Percentiles rank a stretch among this genome's conserved stretches.
phyloP scores from a whole-genome alignment of 2,329 filamentous ascomycete genomes.

The Fusarium succisae region DNA sequence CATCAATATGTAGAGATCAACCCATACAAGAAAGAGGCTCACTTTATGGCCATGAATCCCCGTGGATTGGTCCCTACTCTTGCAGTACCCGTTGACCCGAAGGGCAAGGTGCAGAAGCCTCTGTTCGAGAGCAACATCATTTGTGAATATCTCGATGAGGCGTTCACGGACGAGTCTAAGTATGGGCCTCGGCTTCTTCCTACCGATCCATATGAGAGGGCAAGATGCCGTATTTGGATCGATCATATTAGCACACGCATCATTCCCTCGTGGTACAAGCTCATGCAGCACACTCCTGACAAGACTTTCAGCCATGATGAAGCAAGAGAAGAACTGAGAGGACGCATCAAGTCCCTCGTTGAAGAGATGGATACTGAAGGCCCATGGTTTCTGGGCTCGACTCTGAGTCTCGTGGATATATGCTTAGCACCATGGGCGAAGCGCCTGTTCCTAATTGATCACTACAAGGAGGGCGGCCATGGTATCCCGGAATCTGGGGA shows the following conservation, averaged over 20 bases:
- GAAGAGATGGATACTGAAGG: constrained; percentile 65
- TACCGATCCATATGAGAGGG: constrained; percentile 69
- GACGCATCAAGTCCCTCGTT: constrained; percentile 67
- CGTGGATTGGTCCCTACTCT: constrained; percentile 80
- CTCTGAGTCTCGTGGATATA: constrained; percentile 75
- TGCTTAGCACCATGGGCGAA: constrained; percentile 78
- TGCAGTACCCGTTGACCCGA: constrained; percentile 52
- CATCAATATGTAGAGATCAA: constrained; percentile 84
- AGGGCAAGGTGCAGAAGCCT: constrained; percentile 57
- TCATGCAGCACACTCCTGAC: constrained; percentile 63
- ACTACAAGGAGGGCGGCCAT: constrained; percentile 71
- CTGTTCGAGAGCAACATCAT: constrained; percentile 79
- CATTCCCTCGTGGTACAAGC: constrained; percentile 74
- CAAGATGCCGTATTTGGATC: constrained; percentile 75
- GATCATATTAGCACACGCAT: constrained; percentile 75
- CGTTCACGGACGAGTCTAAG: constrained; percentile 59
- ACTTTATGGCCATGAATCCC: constrained; percentile 76
- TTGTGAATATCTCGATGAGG: constrained; percentile 80
- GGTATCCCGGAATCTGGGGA: constrained; percentile 61
- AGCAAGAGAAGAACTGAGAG: constrained; percentile 66
- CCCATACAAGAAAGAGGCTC: constrained; percentile 76
- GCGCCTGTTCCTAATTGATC: constrained; percentile 77
- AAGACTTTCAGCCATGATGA: constrained; percentile 61
- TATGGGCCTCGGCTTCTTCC: constrained; percentile 65
- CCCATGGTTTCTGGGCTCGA: constrained; percentile 73